Evolutionary conservation across 768 basidiomycete genomes (phyloP).

Genomic region (Pleurotus platypus): DNA sequence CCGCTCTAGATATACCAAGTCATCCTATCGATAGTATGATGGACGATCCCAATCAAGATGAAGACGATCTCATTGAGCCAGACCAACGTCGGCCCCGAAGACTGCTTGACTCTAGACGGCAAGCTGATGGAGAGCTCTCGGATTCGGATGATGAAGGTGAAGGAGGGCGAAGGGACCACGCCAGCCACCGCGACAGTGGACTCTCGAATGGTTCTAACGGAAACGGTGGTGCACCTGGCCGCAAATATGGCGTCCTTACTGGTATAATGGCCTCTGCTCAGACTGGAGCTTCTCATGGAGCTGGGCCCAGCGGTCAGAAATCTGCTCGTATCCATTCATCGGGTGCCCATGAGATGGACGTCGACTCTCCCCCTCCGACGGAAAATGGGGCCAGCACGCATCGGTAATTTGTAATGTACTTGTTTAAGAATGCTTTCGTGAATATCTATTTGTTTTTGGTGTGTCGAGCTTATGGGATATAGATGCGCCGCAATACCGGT

Average conservation of each 20-base stretch:
- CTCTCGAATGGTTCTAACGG: constrained; percentile 33
- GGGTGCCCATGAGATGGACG: constrained; percentile 33
- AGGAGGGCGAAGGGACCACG: constrained; percentile 74
- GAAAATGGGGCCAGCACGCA: constrained; percentile 17
- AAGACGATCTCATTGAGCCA: constrained; percentile 67
- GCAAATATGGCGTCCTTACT: constrained; percentile 63
- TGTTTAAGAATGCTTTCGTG: no score
- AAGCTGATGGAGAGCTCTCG: constrained; percentile 85
- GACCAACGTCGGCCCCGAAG: constrained; percentile 75
- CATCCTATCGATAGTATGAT: constrained; percentile 81
- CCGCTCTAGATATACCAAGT: constrained; percentile 68
- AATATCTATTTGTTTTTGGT: no score
- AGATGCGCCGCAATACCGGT: no score
- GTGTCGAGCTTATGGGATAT: no score
- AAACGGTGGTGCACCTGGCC: constrained; percentile 37
- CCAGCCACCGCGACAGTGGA: constrained; percentile 46
- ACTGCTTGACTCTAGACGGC: constrained; percentile 76
- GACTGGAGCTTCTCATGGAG: constrained; percentile 58
- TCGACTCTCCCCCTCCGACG: constrained; percentile 32
- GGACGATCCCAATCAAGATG: constrained; percentile 79
- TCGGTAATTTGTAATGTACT: background rate
- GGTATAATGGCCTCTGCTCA: constrained; percentile 70
- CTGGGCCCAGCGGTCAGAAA: constrained; percentile 70
- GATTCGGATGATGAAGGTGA: constrained; percentile 98
- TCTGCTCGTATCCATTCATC: constrained; percentile 45